phyloP scores from a whole-genome alignment of 768 basidiomycete species.

The Gloeopeniophorella convolvens region DNA sequence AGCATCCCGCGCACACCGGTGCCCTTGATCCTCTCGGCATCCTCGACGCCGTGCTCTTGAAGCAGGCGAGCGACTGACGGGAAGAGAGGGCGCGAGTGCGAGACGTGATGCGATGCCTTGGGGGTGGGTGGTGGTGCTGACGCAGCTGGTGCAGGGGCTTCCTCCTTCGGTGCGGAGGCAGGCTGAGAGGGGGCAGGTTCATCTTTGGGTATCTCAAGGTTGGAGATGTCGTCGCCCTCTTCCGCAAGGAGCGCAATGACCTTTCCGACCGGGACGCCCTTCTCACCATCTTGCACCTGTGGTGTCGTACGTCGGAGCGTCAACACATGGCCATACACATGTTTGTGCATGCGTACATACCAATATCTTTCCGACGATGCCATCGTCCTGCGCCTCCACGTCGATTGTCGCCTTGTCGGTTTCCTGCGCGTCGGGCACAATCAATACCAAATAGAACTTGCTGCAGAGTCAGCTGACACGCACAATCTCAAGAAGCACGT shows the following conservation, averaged over 20 bases:
- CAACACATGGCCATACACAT: neutral
- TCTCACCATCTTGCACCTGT: conserved; percentile 70
- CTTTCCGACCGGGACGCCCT: conserved; percentile 82
- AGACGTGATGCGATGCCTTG: conserved; percentile 27
- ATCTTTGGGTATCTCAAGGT: conserved; percentile 58
- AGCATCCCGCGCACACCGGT: conserved; percentile 91
- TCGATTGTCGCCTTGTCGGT: conserved; percentile 97
- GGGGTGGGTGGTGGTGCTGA: conserved; percentile 27
- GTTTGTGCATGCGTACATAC: conserved; percentile 41
- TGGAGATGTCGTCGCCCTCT: conserved; percentile 91
- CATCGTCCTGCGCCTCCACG: conserved; percentile 97
- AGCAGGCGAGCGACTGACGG: conserved; percentile 86
- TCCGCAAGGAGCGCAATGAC: conserved; percentile 90
- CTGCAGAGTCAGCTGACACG: conserved; percentile 26
- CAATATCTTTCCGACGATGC: conserved; percentile 88
- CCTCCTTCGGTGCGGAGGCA: conserved; percentile 16
- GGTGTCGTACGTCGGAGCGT: neutral
- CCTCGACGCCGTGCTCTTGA: conserved; percentile 50
- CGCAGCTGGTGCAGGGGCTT: conserved; percentile 27
- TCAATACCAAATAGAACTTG: neutral
- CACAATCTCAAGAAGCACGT: conserved; percentile 87
- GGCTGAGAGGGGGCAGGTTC: conserved; percentile 22
- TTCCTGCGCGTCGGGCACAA: conserved; percentile 46
- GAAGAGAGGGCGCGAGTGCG: conserved; percentile 70
- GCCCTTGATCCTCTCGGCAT: conserved; percentile 67